Conservation (phyloP, 2,329 filamentous ascomycete species). For the Fusarium anthophilum region DNA sequence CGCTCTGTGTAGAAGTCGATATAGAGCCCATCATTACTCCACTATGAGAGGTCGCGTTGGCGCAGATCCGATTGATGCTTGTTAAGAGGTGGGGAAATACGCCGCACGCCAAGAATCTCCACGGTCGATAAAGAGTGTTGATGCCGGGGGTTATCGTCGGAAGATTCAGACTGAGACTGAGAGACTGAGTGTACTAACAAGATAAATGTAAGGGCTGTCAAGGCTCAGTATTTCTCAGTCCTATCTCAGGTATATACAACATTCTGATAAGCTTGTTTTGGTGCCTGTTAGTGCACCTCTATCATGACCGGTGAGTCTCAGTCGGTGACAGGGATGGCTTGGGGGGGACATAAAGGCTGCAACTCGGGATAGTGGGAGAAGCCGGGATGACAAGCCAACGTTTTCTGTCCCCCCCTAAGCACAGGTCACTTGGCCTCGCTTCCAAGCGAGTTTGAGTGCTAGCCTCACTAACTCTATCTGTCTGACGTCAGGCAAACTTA, state of each 20-base stretch:
- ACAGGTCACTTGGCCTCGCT: neutral
- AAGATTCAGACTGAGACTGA: too few relatives aligned
- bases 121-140: neutral
- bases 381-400: fast-evolving
- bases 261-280: neutral
- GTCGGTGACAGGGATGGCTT: neutral
- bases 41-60: neutral
- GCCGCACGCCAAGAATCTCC: neutral
- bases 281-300: neutral
- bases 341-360: neutral
- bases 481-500: neutral
- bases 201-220: neutral
- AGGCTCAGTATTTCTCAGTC: neutral
- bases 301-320: neutral
- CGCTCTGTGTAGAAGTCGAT: neutral
- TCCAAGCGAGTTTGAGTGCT: neutral
- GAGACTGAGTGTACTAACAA: too few relatives aligned
- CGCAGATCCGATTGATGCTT: neutral
- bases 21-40: neutral
- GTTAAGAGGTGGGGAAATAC: neutral
- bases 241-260: neutral
- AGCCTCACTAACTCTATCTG: neutral
- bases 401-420: neutral
- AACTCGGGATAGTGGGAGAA: neutral
- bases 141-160: neutral